Base-by-base conservation (phyloP, 2,329 filamentous ascomycete genomes). In the Pseudogymnoascus sp. region DNA sequence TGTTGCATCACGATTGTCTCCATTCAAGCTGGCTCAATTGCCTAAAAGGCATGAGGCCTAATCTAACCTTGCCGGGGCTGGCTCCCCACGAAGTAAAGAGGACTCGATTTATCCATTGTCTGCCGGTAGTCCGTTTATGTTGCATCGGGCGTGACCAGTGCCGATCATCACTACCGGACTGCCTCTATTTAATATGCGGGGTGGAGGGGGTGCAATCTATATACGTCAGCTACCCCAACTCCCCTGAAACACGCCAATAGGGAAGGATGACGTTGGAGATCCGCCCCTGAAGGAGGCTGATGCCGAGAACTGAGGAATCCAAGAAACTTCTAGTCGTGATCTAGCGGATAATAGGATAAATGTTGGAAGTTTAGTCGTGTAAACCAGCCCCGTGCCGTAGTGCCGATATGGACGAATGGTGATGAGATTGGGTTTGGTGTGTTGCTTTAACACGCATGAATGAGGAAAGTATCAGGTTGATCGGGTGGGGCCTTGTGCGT, bases 161-260 rank as follows among this genome's bases (percentile, higher is more conserved):
- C 59, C 59, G 59, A 60, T 56, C 46, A 2, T 34, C 46, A 56
- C 46, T 56, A 56, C 46, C 46, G 46, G 25, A 12, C 28, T 56
- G 8, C 18, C 16, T 28, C 25, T 5, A 28, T 56, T 56, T 56
- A 56, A 56, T 56, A 56, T 34, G 46, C 25, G 46, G 46, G 46
- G 46, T 56, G 46, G 25, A 34, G 46, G 23, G n/a, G 28, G 34
- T 56, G 46, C 46, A 56, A 56, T 56, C 46, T 56, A 56, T 34
- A 56, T 56, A 56, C 25, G 46, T 56, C 46, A 56, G 46, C 46
- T 34, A 56, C 25, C 46, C 46, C 46, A 56, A 56, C 46, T 56
- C 8, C n/a, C 25, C 46, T 56, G 46, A 56, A 56, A 56, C 46
- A 56, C 46, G 46, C 46, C 46, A 56, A 34, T 56, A n/a, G n/a